Base-by-base conservation (phyloP, 805 yeast genomes). In the Metschnikowia bowlesiae region DNA sequence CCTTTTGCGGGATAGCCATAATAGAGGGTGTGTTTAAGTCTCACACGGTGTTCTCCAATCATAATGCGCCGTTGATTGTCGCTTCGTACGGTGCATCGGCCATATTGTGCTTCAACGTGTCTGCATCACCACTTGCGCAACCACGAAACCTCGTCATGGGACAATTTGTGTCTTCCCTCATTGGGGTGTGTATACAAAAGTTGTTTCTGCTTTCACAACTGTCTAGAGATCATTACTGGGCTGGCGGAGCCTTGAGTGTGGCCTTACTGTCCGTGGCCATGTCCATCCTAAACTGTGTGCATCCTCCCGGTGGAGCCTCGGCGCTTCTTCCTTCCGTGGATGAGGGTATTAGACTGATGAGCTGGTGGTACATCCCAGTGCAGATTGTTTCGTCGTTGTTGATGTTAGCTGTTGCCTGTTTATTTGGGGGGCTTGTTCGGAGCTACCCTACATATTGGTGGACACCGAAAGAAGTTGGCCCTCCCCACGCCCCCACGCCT, bases 281-380 rank as follows among this genome's bases (percentile, higher is more conserved):
- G 85, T 65, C 77, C 11, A 53, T 81, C 0, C 62, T 74, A 5
- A 81, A 81, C 53, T 76, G 83, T 51, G 78, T 82, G 1, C 89
- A 84, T 61, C 89, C 89, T 0, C 89, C 89, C 0, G 83, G 84
- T 1, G 89, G 89, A 2, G 88, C 89, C 1, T 75, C 84, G 8
- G 87, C 89, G 0, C 59, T 84, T 35, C 63, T 84, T 8, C 86
- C 88, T 0, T 65, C 75, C 1, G 58, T 78, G 0, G 84, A 81
- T 47, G 75, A 61, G 0, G 54, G 59, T 7, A 67, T 82, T 3
- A 62, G 80, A 10, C 55, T 46, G 3, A 69, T 83, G 76, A 78
- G 87, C 44, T 84, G 89, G 89, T 80, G 84, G 80, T 83, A 77
- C 56, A 58, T 84, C 30, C 84, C 85, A 0, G 73, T 68, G 0